Base-by-base conservation (phyloP, 495 filamentous ascomycete genomes). In the Hyaloscypha bicolor region DNA sequence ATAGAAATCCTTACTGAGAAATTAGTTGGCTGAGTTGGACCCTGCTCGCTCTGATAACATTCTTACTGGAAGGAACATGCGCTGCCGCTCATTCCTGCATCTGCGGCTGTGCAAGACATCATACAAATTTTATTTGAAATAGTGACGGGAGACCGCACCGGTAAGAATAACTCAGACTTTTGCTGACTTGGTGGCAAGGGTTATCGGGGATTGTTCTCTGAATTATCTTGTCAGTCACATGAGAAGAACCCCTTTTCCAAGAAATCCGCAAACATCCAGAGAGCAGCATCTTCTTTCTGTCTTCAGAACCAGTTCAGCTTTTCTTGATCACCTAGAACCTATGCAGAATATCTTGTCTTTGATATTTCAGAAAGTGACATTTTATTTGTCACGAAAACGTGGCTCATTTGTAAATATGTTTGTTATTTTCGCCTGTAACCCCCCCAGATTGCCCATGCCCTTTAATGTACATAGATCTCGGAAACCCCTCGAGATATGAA, bases 321-420 rank as follows among this genome's bases (percentile, higher is more conserved):
- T 12, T 19, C 11, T 19, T 0, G 16, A 48, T 48, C 4, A 3
- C 4, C 42, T 14, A 19, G 16, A 48, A 48, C 4, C 42, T 16
- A 4, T 37, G 9, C 9, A 48, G 11, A 14, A 48, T 1, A 37
- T 48, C 9, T 19, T 19, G 11, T 19, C 42, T 48, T 48, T 6
- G 16, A 48, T 48, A 11, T 19, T 12, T 48, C 11, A 19, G 3
- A 6, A 19, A 14, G 1, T 11, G 16, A 4, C 11, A 48, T 14
- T 19, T 19, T 16, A 14, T 48, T 48, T 48, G 1, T 48, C 42
- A 4, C 9, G 16, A 19, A 12, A 48, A 19, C 11, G 42, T 4
- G 3, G 42, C 42, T 48, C 42, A 48, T 48, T 48, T 48, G 42
- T 48, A 48, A 48, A 48, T 48, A 48, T 48, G 42, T 48, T 48